Percentiles rank a stretch among this genome's conserved stretches.
These are phyloP conservation scores for Odontarrhena argentea DNA, from an alignment of 345 rosid genomes.

Conservation along the genomic window DNA sequence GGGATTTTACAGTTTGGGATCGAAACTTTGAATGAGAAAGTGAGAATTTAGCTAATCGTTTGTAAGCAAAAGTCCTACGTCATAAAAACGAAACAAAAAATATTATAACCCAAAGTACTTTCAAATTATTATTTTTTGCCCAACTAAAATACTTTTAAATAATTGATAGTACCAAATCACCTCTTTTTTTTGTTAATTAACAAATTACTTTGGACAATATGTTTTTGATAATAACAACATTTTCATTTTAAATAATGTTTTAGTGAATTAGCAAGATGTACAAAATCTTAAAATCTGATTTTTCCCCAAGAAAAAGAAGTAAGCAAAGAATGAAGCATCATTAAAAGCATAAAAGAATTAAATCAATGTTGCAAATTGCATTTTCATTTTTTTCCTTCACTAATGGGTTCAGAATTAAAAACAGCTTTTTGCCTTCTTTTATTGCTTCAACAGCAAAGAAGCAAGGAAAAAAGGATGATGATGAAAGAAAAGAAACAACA, in stretches of 20 bases:
- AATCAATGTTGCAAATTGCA: conserved; percentile 10
- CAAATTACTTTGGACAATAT: too few relatives aligned
- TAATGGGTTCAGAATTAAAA: conserved; percentile 12
- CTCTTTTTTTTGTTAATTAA: too few relatives aligned
- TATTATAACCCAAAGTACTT: too few relatives aligned
- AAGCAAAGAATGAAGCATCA: background rate
- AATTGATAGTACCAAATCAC: too few relatives aligned
- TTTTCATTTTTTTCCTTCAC: conserved; percentile 15
- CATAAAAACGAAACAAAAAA: background rate
- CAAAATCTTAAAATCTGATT: too few relatives aligned
- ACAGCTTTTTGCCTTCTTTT: conserved; percentile 16
- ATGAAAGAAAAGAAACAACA: conserved; percentile 32
- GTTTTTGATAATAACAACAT: too few relatives aligned
- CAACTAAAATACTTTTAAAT: too few relatives aligned
- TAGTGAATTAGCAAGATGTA: too few relatives aligned
- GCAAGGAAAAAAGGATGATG: conserved; percentile 1
- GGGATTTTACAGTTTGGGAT: conserved; percentile 11
- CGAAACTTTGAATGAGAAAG: conserved; percentile 1
- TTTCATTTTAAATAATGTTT: too few relatives aligned
- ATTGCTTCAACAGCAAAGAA: conserved; percentile 10
- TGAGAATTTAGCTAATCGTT: background rate
- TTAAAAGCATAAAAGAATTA: background rate
- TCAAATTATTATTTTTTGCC: too few relatives aligned
- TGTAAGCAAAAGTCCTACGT: background rate
- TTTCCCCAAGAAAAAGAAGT: background rate